Evolutionary conservation across 2,329 filamentous ascomycete genomes (phyloP).

Genomic region (Didymella exigua): DNA sequence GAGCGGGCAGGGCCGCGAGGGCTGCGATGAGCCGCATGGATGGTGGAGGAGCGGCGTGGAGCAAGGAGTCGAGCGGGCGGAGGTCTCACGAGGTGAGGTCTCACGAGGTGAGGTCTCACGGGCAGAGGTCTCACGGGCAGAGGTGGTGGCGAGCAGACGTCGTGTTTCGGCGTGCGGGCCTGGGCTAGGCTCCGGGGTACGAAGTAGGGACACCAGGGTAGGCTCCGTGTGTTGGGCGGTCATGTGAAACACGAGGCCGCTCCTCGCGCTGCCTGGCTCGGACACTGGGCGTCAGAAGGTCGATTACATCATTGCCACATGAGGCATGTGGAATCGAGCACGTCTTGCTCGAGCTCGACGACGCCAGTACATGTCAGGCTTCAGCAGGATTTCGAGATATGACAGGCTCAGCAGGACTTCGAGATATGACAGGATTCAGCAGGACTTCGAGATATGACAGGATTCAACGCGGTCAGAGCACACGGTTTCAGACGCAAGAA

Average conservation of each 20-base stretch:
- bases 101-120: neutral
- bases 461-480: too few species aligned
- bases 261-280: neutral
- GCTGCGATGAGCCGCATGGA: conserved; percentile 39
- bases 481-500: conserved; percentile 2
- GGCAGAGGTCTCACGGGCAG: neutral
- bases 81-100: neutral
- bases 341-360: too few species aligned
- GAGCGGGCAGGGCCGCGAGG: conserved; percentile 27
- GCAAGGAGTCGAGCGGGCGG: too few species aligned
- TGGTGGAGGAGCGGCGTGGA: neutral
- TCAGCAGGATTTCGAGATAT: too few species aligned
- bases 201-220: too few species aligned
- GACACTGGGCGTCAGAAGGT: too few species aligned
- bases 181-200: conserved; percentile 11
- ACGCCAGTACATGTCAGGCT: too few species aligned
- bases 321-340: neutral
- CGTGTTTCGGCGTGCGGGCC: conserved; percentile 7
- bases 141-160: too few species aligned
- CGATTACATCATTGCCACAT: conserved; percentile 11
- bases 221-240: conserved; percentile 8
- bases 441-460: too few species aligned
- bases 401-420: too few species aligned
- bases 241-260: conserved; percentile 11
- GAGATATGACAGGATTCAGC: too few species aligned